Evolutionary conservation across 805 yeast species (phyloP), one percentile per base, ranked within the genome.

Genomic region (Maudiozyma bulderi): DNA sequence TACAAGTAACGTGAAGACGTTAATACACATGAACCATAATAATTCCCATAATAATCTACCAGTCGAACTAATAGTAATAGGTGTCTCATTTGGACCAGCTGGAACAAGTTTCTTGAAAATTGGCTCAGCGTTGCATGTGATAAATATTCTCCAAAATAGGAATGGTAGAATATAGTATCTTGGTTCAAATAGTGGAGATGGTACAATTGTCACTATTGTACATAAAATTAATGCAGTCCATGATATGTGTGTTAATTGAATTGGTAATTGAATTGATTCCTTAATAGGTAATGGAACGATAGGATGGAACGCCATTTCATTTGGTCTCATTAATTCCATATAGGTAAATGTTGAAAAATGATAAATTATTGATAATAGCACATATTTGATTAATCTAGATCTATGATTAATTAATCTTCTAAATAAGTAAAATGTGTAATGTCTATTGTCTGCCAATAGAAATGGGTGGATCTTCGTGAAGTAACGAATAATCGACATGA

Each of bases 101-200:
- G 56, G 53, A 29, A 59, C 53, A 29, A 63, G 47, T 13, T 60
- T 61, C 50, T 55, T 55, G 15, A 52, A 57, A 14, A 63, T 57
- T 28, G 69, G 65, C 14, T 80, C 78, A 11, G 64, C 61, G 44
- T 57, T 56, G 45, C 65, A 60, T 10, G 67, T 65, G 13, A 75
- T 64, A 50, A 79, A 74, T 2, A 86, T 47, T 56, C 97, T 76
- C 80, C 90, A 88, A 39, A 89, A 65, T 10, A 85, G 62, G 60
- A 78, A 81, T 4, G 98, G 97, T 5, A 88, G 57, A 45, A 91
- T 86, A 64, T 84, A 93, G 64, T 93, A 93, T 50, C 99, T 77
- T 45, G 97, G 96, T 66, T 93, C 99, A 59, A 93, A 82, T 54
- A 93, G 71, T 5, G 98, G 99, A 0, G 96, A 82, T 20, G 98